These are phyloP conservation scores for Cystobasidium onofrii DNA, from an alignment of 768 basidiomycete genomes.

Conservation along the genomic window DNA sequence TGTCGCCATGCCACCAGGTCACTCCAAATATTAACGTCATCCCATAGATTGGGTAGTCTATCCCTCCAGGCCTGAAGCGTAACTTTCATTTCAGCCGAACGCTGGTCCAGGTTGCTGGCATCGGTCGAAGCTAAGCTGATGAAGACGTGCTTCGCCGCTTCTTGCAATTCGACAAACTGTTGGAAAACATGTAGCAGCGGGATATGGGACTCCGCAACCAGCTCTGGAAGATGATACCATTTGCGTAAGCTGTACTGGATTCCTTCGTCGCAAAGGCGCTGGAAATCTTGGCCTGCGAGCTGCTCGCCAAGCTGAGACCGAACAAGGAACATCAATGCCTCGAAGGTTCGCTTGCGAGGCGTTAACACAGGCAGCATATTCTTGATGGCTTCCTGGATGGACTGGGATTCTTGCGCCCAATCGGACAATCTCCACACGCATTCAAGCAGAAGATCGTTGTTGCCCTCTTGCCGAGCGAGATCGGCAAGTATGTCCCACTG, in stretches of 20 bases:
- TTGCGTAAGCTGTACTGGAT: slow-evolving; percentile 94
- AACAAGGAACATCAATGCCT: slow-evolving; percentile 81
- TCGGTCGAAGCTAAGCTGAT: slow-evolving; percentile 78
- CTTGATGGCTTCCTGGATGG: slow-evolving; percentile 67
- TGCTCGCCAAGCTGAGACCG: slow-evolving; percentile 77
- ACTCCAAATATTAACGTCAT: slow-evolving; percentile 97
- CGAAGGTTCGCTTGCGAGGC: slow-evolving; percentile 93
- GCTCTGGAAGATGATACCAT: slow-evolving; percentile 80
- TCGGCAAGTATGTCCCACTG: slow-evolving; percentile 95
- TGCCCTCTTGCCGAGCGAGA: slow-evolving; percentile 75
- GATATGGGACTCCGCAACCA: slow-evolving; percentile 83
- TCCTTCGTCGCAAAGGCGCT: slow-evolving; percentile 80
- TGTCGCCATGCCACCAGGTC: slow-evolving; percentile 99
- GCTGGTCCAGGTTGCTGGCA: slow-evolving; percentile 81
- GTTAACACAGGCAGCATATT: slow-evolving; percentile 78
- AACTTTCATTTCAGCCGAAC: slow-evolving; percentile 89
- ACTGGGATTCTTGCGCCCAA: slow-evolving; percentile 65
- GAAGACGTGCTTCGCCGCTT: slow-evolving; percentile 82
- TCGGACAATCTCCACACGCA: slow-evolving; percentile 88
- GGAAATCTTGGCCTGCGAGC: slow-evolving; percentile 51
- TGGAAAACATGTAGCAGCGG: slow-evolving; percentile 96
- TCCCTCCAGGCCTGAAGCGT: slow-evolving; percentile 96
- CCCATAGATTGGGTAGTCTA: slow-evolving; percentile 84
- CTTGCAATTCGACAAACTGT: slow-evolving; percentile 94
- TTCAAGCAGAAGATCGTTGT: slow-evolving; percentile 85